Conservation (phyloP, 2,329 filamentous ascomycete species). For the Davidsoniella australis region DNA sequence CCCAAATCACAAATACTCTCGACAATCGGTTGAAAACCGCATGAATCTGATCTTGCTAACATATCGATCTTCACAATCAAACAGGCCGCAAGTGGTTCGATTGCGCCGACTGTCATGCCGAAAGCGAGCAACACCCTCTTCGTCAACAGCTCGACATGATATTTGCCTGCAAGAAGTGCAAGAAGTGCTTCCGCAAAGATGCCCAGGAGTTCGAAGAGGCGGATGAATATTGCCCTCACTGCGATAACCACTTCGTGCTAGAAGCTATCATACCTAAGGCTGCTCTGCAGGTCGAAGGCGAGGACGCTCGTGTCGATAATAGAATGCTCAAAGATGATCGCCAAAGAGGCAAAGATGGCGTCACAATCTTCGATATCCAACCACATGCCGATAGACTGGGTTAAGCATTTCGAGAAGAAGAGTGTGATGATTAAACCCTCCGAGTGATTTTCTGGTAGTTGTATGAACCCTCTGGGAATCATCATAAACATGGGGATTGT, state of each 20-base stretch:
- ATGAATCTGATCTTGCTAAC: no score
- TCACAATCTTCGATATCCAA: conserved; percentile 60
- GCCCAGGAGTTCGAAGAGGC: conserved; percentile 82
- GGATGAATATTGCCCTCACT: conserved; percentile 97
- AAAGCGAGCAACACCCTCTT: conserved; percentile 62
- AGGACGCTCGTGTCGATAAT: conserved; percentile 70
- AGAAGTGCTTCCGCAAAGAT: conserved; percentile 94
- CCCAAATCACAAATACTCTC: neutral
- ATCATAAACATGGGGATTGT: neutral
- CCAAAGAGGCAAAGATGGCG: conserved; percentile 38
- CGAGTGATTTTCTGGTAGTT: neutral
- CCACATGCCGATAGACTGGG: conserved; percentile 61
- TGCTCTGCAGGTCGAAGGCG: conserved; percentile 72
- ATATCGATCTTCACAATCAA: neutral
- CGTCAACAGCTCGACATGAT: conserved; percentile 70
- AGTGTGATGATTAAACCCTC: neutral
- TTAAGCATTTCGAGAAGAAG: conserved; percentile 24
- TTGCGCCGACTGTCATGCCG: conserved; percentile 84
- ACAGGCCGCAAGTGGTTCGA: conserved; percentile 94
- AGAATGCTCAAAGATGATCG: conserved; percentile 90
- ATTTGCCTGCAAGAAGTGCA: conserved; percentile 98
- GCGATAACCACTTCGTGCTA: conserved; percentile 95
- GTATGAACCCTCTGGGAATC: neutral
- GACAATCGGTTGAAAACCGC: neutral
- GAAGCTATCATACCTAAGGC: conserved; percentile 76